Base-by-base conservation (phyloP, 1,139 yeast species). In the Protomyces arabidopsidicola region DNA sequence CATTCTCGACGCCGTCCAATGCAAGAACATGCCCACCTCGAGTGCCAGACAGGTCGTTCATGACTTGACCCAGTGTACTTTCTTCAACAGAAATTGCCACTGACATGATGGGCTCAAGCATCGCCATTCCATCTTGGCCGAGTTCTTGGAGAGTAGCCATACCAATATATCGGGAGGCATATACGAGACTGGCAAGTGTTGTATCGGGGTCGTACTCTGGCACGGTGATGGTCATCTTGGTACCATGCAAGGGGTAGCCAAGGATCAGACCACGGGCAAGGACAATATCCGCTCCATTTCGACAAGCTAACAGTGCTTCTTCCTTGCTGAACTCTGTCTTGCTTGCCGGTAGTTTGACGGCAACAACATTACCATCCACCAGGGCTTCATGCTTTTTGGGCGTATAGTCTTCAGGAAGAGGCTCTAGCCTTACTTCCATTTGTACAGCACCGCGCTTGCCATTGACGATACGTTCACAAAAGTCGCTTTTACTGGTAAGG, bases 61-160 rank as follows among this genome's bases (percentile, higher is more conserved):
- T 83, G 0, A 93, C 95, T 53, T 80, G 81, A 20, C 98, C 98
- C 69, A 93, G 76, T 66, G 86, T 88, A 66, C 83, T 87, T 24
- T 90, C 87, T 62, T 81, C 80, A 0, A 86, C 87, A 60, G 81
- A 82, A 0, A 93, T 85, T n/a, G 79, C 79, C 4, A 90, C 86
- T 51, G 82, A 79, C 98, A 93, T 91, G 31, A 88, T 79, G 0
- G 98, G 98, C 74, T 93, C 98, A 72, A 91, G 78, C 0, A 90
- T 74, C 1, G 84, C 79, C 71, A 82, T 83, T 2, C 75, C 71
- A 1, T 67, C 64, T 38, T 67, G 68, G 8, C 70, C 45, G 68
- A 73, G 45, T 53, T 70, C 36, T 73, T 72, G 69, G 5, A 80
- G 60, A 0, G 82, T 79, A 36, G 79, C 78, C 9, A 75, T 69